Evolutionary conservation across 768 basidiomycete genomes (phyloP).

Genomic region (Chalciporus chontae): DNA sequence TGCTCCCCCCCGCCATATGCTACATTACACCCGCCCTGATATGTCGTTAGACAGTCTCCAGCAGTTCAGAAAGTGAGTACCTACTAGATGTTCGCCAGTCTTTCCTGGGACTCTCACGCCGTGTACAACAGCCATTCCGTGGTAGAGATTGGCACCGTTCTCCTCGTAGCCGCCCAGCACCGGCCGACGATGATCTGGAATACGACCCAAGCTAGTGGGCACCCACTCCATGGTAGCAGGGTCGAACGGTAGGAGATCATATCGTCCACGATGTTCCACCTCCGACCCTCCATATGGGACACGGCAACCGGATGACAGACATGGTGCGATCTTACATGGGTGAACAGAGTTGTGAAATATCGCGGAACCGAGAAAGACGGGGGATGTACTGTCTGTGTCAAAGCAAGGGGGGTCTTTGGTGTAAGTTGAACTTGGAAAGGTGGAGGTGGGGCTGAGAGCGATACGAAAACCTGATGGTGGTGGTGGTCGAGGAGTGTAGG

Average conservation of each 20-base stretch:
- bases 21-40: slow-evolving; percentile 41
- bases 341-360: slow-evolving; percentile 65
- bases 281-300: slow-evolving; percentile 68
- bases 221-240: slow-evolving; percentile 74
- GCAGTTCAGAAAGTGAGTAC: slow-evolving; percentile 16
- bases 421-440: slow-evolving; percentile 38
- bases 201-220: slow-evolving; percentile 51
- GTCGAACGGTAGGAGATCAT: slow-evolving; percentile 71
- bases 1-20: slow-evolving; percentile 39
- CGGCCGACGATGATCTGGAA: slow-evolving; percentile 55
- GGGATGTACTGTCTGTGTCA: slow-evolving; percentile 55
- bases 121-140: slow-evolving; percentile 53
- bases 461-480: slow-evolving; percentile 70
- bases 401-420: slow-evolving; percentile 49
- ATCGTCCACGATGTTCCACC: slow-evolving; percentile 59
- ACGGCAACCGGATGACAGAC: slow-evolving; percentile 46
- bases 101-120: slow-evolving; percentile 70
- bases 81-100: slow-evolving; percentile 63
- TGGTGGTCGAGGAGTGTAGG: slow-evolving; percentile 20
- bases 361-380: slow-evolving; percentile 73
- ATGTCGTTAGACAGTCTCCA: not conserved
- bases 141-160: slow-evolving; percentile 60
- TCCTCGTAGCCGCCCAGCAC: slow-evolving; percentile 79
- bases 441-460: slow-evolving; percentile 40
- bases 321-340: slow-evolving; percentile 76